Conservation (phyloP, 257 asterid species). For the Capsicum baccatum region DNA sequence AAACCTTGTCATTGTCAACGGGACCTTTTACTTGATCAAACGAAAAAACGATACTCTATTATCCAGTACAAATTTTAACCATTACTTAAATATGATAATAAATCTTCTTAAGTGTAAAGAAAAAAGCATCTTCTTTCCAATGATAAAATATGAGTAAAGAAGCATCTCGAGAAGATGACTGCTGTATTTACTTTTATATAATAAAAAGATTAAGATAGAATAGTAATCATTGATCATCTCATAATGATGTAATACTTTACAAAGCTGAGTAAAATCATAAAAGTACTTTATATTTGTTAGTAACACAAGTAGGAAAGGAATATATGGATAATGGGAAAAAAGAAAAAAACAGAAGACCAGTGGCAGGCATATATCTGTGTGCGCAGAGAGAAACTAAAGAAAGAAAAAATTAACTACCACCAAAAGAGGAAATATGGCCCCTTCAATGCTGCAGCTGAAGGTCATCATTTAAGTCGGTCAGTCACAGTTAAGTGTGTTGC, state of each 20-base stretch:
- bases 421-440: too few relatives aligned
- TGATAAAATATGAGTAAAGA: not conserved
- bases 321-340: not conserved
- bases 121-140: not conserved
- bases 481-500: too few relatives aligned
- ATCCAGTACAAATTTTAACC: not conserved
- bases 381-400: too few relatives aligned
- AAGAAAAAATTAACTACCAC: too few relatives aligned
- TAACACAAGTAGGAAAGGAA: not conserved
- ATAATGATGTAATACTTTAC: not conserved
- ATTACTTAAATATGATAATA: not conserved
- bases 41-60: not conserved
- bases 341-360: too few relatives aligned
- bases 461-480: too few relatives aligned
- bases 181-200: not conserved
- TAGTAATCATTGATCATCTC: not conserved
- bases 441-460: too few relatives aligned
- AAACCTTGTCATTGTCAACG: not conserved
- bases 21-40: not conserved
- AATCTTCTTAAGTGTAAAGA: not conserved
- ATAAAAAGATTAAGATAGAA: too few relatives aligned
- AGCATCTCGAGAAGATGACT: not conserved
- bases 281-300: not conserved
- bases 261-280: not conserved
- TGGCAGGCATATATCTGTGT: too few relatives aligned